Percentiles rank a stretch among this genome's conserved stretches.
Conservation (phyloP, 768 basidiomycete genomes). For the Amanita rubescens region DNA sequence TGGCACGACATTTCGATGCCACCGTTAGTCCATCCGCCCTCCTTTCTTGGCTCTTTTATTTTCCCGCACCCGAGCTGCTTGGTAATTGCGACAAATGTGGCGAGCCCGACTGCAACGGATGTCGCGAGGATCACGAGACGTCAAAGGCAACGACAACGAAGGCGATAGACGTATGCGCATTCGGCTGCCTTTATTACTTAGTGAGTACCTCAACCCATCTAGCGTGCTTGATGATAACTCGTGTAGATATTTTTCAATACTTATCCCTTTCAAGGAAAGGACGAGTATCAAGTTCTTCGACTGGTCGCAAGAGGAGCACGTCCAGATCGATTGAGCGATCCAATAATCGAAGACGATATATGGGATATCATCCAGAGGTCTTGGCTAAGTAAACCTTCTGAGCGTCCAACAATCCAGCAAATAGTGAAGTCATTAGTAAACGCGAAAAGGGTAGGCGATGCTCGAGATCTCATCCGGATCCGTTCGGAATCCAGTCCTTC, state of each 20-base stretch:
- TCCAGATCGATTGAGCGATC: neutral
- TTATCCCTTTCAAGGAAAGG: neutral
- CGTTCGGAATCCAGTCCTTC: too few relatives aligned
- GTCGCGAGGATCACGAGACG: neutral
- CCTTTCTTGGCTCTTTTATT: neutral
- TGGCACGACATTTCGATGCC: neutral
- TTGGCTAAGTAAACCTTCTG: neutral
- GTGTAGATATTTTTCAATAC: neutral
- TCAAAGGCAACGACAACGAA: neutral
- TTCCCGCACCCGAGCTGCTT: constrained; percentile 3
- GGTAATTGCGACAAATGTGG: neutral
- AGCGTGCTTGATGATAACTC: too few relatives aligned
- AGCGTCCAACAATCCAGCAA: neutral
- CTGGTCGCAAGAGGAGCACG: neutral
- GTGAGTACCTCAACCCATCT: neutral
- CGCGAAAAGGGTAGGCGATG: too few relatives aligned
- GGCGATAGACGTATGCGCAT: neutral
- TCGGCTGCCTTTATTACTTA: constrained; percentile 2
- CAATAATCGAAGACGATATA: neutral
- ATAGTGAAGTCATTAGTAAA: neutral
- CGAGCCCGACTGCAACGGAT: neutral
- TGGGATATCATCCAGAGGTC: neutral
- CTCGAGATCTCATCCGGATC: too few relatives aligned
- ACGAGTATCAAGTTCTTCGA: neutral
- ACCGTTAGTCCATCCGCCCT: neutral